Evolutionary conservation across 805 yeast species (phyloP).

Genomic region (Diddensiella caesifluorescens): DNA sequence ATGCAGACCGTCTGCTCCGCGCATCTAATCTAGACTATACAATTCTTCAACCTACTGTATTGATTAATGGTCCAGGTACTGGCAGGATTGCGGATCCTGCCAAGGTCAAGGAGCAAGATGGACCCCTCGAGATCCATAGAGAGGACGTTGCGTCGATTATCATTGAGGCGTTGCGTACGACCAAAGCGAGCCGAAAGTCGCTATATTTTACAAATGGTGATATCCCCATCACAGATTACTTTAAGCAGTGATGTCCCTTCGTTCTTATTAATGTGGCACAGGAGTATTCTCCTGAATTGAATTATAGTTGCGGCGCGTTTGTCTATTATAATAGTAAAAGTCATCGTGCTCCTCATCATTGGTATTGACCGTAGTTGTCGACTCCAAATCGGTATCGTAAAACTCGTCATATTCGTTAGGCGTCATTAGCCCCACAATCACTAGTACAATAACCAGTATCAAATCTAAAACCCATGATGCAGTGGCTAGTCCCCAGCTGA

Average conservation of each 20-base stretch:
- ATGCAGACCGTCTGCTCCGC: constrained; percentile 48
- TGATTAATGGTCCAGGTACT: constrained; percentile 38
- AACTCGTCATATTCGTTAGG: constrained; percentile 18
- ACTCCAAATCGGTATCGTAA: constrained; percentile 18
- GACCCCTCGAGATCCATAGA: constrained; percentile 35
- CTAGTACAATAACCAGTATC: constrained; percentile 18
- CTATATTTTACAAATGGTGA: constrained; percentile 44
- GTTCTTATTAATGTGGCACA: background rate
- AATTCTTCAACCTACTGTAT: constrained; percentile 49
- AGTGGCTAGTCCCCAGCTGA: constrained; percentile 22
- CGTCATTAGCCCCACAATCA: constrained; percentile 23
- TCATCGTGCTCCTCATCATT: constrained; percentile 20
- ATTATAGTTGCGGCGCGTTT: constrained; percentile 13
- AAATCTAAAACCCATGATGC: constrained; percentile 18
- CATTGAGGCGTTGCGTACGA: constrained; percentile 33
- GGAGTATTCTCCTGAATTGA: background rate
- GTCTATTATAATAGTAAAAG: constrained; percentile 18
- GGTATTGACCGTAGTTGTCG: constrained; percentile 15
- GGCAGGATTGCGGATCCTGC: constrained; percentile 41
- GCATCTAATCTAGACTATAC: constrained; percentile 46
- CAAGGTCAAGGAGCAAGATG: constrained; percentile 25
- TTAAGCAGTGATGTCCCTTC: background rate
- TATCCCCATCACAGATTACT: constrained; percentile 25
- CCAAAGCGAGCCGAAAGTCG: constrained; percentile 39
- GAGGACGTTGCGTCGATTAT: constrained; percentile 53